A percentile compares a stretch with the other conserved stretches of the same genome.
phyloP scores from a whole-genome alignment of 805 yeast genomes.

The Starmerella riodocensis region DNA sequence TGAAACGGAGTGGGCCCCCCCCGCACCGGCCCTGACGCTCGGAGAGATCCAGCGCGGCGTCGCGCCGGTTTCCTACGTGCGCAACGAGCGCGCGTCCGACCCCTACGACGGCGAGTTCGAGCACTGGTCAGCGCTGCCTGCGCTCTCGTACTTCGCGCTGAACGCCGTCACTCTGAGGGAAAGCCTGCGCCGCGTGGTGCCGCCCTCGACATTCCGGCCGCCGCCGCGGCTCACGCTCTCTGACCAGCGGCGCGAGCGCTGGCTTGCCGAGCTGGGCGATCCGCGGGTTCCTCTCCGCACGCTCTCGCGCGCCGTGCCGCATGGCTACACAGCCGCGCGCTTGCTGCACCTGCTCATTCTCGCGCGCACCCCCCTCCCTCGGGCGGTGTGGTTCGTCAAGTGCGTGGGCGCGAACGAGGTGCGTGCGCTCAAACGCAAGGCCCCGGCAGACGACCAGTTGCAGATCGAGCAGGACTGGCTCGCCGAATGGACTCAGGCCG shows the following conservation, averaged over 20 bases:
- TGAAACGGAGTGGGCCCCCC: slow-evolving; percentile 14
- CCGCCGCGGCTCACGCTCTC: slow-evolving; percentile 87
- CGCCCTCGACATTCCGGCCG: slow-evolving; percentile 50
- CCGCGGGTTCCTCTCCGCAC: slow-evolving; percentile 50
- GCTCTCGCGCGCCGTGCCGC: slow-evolving; percentile 72
- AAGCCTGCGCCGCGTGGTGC: slow-evolving; percentile 33
- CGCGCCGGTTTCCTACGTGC: slow-evolving; percentile 47
- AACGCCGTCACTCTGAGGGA: slow-evolving; percentile 38
- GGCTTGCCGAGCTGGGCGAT: slow-evolving; percentile 73
- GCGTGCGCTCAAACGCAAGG: slow-evolving; percentile 41
- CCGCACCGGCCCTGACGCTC: slow-evolving; percentile 32
- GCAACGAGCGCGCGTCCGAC: slow-evolving; percentile 48
- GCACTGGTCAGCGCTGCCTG: slow-evolving; percentile 35
- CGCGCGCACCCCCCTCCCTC: slow-evolving; percentile 54
- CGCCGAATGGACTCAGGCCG: slow-evolving; percentile 82
- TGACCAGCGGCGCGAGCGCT: slow-evolving; percentile 67
- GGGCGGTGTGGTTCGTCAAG: slow-evolving; percentile 85
- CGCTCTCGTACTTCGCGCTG: slow-evolving; percentile 37
- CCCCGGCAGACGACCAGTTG: not conserved
- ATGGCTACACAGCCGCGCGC: slow-evolving; percentile 65
- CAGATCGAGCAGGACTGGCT: slow-evolving; percentile 49
- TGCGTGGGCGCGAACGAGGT: slow-evolving; percentile 76
- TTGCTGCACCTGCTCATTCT: slow-evolving; percentile 56
- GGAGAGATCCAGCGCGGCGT: slow-evolving; percentile 57
- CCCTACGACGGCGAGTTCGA: slow-evolving; percentile 30